Evolutionary conservation across 371 early-diverging fungal species (phyloP), one percentile per base, ranked within the genome.

Genomic region (Rhizopus microsporus): DNA sequence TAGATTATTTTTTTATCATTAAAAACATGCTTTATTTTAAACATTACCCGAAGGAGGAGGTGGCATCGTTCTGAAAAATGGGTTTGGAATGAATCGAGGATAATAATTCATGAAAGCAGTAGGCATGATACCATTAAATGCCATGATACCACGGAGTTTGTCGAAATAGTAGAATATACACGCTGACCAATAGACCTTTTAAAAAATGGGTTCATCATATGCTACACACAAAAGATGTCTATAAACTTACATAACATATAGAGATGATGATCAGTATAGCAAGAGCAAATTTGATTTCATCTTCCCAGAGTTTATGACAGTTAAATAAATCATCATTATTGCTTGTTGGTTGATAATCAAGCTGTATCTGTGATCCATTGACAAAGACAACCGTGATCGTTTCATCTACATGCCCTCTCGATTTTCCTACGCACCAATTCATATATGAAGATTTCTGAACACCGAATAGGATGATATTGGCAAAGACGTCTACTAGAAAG

Each of bases 281-380:
- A 50, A 75, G 47, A 4, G 67, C 59, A 31, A 75, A 62, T 15
- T 75, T 75, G 37, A 75, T 43, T 43, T 75, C 75, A 51, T 75
- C 69, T 49, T 75, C 67, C 75, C 75, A 75, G 39, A 75, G 44
- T 37, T 67, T 71, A 8, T 69, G 56, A 52, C 75, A 75, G 31
- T 75, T 68, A 59, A 62, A 75, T 2, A 56, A 12, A 39, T 47
- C 47, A 30, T 43, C 17, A 30, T 32, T 33, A 3, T 53, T 12
- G 2, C 46, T 43, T 7, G 53, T 8, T n/a, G 40, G 37, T 23
- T 46, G 12, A 39, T 15, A 17, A 1, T 52, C 43, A 7, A 59
- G 31, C 8, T 3, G 54, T 53, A 8, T 43, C n/a, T 43, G 43
- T n/a, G 43, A n/a, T 13, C 40, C 53, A 39, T 59, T 59, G 4